Base-by-base conservation (phyloP, 768 basidiomycete species). In the Imleria badia region DNA sequence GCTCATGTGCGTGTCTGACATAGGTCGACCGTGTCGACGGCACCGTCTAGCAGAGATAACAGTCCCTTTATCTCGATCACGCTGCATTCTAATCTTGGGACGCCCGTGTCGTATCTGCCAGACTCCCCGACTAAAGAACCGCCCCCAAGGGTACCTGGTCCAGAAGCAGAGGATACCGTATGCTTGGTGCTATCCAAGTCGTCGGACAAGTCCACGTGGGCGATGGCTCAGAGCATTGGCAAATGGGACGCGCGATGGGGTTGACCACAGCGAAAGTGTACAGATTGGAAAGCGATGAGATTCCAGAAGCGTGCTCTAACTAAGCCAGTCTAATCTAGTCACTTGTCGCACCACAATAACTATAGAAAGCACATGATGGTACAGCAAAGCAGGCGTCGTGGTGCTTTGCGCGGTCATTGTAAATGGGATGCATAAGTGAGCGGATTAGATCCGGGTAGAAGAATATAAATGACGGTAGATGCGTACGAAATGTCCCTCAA, bases 111-210 rank as follows among this genome's bases (percentile, higher is more conserved):
- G 0, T 84, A 81, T 59, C 66, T 85, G 3, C 73, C 83, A 15
- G 63, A 55, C 22, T 41, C 58, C 1, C 34, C 19, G 19, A 19
- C 43, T 0, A 64, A 67, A 26, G 68, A 73, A 29, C 61, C 65
- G 1, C 76, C 78, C 0, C 51, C 67, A 5, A 73, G 81, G 36
- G 62, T 78, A 5, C 79, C 84, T 4, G 70, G 76, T 26, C 59
- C 48, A 12, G 77, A 83, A 39, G 80, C 78, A 3, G 84, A 85
- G 48, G 83, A 86, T 56, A 81, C 79, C 2, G 75, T 76, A 69
- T 76, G 72, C 60, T 49, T 83, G 36, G 59, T 83, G 42, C 50
- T 81, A 68, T 42, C 68, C 59, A 47, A 57, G 31, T 48, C 48
- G 2, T 35, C 50, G 19, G 48, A 14, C 17, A 46, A 20, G 20